Conservation (phyloP, 208 protist species). For the Trypanosoma brucei region DNA sequence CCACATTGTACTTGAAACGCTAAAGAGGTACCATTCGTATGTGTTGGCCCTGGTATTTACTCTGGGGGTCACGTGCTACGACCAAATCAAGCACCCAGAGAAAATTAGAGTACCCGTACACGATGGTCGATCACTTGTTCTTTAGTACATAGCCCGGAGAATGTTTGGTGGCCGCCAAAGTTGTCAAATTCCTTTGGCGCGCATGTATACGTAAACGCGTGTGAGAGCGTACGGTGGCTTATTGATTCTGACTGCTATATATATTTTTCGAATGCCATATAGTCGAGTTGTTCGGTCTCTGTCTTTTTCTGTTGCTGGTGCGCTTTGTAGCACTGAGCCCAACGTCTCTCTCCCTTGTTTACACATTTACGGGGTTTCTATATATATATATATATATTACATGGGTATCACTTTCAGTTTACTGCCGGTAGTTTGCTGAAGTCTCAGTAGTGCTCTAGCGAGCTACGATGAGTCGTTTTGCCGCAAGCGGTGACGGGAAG, state of each 20-base stretch:
- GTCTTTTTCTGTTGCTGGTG: too few species aligned
- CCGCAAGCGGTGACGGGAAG: not conserved
- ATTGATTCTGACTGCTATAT: too few species aligned
- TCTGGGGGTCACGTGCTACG: conserved; percentile 53
- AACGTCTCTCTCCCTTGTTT: not conserved
- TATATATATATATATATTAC: too few species aligned
- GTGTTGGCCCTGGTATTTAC: conserved; percentile 61
- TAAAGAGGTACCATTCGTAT: conserved; percentile 83
- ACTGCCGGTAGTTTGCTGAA: too few species aligned
- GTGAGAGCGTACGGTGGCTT: too few species aligned
- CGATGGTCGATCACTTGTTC: conserved; percentile 78
- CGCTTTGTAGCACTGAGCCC: too few species aligned
- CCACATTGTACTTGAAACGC: conserved; percentile 75
- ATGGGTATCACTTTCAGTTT: too few species aligned
- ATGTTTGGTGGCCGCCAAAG: too few species aligned
- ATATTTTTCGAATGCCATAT: not conserved
- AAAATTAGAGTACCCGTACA: conserved; percentile 53
- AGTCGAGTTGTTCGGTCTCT: not conserved
- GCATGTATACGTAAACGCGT: too few species aligned
- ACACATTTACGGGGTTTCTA: not conserved
- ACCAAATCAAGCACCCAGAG: conserved; percentile 57
- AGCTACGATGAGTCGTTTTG: not conserved
- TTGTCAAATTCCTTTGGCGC: too few species aligned
- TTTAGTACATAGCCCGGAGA: conserved; percentile 26
- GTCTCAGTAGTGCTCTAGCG: too few species aligned